Evolutionary conservation across 2,329 filamentous ascomycete genomes (phyloP).

Genomic region (Beauveria australis): DNA sequence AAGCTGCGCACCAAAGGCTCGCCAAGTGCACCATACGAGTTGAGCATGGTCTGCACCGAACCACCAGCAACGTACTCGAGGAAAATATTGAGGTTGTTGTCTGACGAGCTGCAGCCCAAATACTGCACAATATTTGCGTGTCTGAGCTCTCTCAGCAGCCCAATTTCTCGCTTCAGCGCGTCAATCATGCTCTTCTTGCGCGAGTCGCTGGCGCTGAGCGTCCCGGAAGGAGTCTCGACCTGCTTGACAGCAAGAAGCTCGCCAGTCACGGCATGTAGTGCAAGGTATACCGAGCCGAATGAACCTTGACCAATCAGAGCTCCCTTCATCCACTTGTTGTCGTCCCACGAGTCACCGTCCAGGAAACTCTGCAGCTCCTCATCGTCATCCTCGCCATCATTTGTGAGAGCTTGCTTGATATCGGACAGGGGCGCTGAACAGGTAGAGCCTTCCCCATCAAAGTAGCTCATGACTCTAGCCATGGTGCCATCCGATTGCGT

Average conservation of each 20-base stretch:
- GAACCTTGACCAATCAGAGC: slow-evolving; percentile 94
- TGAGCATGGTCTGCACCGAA: slow-evolving; percentile 96
- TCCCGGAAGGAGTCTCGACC: slow-evolving; percentile 81
- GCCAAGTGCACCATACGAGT: slow-evolving; percentile 91
- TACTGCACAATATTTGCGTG: slow-evolving; percentile 98
- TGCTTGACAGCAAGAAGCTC: slow-evolving; percentile 98
- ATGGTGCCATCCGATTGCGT: slow-evolving; percentile 70
- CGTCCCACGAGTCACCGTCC: slow-evolving; percentile 87
- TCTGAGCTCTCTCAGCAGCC: slow-evolving; percentile 83
- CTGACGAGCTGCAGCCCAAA: slow-evolving; percentile 85
- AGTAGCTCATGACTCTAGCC: slow-evolving; percentile 64
- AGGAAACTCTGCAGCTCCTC: slow-evolving; percentile 86
- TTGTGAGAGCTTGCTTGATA: slow-evolving; percentile 73
- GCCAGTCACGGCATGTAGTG: slow-evolving; percentile 89
- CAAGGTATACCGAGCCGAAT: slow-evolving; percentile 92
- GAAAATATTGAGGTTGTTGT: slow-evolving; percentile 96
- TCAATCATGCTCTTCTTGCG: slow-evolving; percentile 98
- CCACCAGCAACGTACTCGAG: slow-evolving; percentile 97
- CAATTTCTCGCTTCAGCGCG: slow-evolving; percentile 93
- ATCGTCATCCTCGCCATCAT: slow-evolving; percentile 87
- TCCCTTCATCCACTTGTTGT: slow-evolving; percentile 99
- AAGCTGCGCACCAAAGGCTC: slow-evolving; percentile 95
- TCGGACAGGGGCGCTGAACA: slow-evolving; percentile 70
- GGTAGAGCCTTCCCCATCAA: slow-evolving; percentile 70
- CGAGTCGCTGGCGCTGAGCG: slow-evolving; percentile 64